Base-by-base conservation (phyloP, 257 asterid genomes). In the Fraxinus americana region DNA sequence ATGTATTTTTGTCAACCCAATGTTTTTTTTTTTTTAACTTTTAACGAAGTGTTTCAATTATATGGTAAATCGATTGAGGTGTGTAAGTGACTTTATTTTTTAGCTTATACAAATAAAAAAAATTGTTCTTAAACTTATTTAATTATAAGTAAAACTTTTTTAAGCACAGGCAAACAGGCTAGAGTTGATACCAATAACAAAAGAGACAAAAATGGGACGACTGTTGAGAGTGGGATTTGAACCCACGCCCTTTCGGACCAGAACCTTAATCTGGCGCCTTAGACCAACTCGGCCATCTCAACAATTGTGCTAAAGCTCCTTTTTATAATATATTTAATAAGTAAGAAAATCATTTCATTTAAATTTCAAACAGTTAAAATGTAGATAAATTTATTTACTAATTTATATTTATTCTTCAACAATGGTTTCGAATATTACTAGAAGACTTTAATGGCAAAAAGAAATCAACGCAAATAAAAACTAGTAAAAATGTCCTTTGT, bases 221-320 rank as follows among this genome's bases (percentile, higher is more conserved):
- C 0, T 87, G 87, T 87, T 85, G 91, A 87, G 86, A 87, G 89
- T 83, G 89, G 89, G 85, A 87, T 85, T 83, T 81, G 87, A 85
- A 85, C 83, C 84, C 86, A 85, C 89, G 87, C 88, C 89, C 91
- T 85, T 87, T 85, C 85, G 84, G 85, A 85, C 85, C 87, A 83
- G 80, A 85, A 83, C 91, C 91, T 87, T 87, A 83, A 83, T 83
- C 84, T 83, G 85, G 86, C 82, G 86, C 86, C 87, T 83, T 83
- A 87, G 89, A 87, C 89, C 87, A 87, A 85, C 89, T 87, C 85
- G 83, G 86, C 84, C 91, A 85, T 88, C 84, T 80, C 89, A 85
- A 83, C 87, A 43, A 10, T 0, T 39, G 0, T 1, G 3, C 2
- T 1, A 2, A 8, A 0, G 5, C 1, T 3, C 35, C 35, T 30